Conservation (phyloP, 2,329 filamentous ascomycete genomes). For the Botrytis elliptica region DNA sequence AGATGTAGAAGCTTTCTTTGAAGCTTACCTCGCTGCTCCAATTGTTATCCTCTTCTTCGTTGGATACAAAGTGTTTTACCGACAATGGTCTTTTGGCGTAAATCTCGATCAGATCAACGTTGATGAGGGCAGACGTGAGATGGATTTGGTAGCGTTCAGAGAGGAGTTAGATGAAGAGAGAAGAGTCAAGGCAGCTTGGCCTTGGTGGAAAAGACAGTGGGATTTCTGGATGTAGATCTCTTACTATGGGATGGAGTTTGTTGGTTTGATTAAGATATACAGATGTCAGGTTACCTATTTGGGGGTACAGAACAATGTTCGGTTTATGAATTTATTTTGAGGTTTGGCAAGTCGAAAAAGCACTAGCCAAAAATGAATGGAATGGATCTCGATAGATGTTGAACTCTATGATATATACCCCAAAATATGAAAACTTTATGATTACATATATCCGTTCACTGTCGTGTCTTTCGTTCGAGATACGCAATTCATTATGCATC, state of each 20-base stretch:
- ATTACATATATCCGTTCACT: neutral
- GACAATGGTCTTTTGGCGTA: constrained; percentile 34
- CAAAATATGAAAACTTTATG: neutral
- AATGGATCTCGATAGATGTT: neutral
- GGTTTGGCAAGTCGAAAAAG: neutral
- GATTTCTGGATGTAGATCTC: constrained; percentile 27
- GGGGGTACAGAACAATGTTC: neutral
- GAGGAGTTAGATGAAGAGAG: constrained; percentile 37
- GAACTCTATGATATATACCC: neutral
- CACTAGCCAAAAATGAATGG: neutral
- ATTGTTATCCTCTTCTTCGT: constrained; percentile 60
- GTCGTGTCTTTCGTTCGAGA: neutral
- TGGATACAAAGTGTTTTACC: constrained; percentile 60
- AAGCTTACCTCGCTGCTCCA: constrained; percentile 55
- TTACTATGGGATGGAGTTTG: neutral
- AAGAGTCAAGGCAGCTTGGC: constrained; percentile 34
- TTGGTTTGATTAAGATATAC: neutral
- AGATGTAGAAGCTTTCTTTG: constrained; percentile 40
- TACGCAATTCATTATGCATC: neutral
- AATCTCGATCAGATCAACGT: constrained; percentile 34
- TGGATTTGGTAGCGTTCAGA: constrained; percentile 36
- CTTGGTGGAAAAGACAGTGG: constrained; percentile 35
- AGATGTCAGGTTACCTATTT: neutral
- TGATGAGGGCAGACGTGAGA: constrained; percentile 37
- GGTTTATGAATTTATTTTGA: neutral